Conservation (phyloP, 768 basidiomycete genomes). For the Rubroboletus pulcherrimus region DNA sequence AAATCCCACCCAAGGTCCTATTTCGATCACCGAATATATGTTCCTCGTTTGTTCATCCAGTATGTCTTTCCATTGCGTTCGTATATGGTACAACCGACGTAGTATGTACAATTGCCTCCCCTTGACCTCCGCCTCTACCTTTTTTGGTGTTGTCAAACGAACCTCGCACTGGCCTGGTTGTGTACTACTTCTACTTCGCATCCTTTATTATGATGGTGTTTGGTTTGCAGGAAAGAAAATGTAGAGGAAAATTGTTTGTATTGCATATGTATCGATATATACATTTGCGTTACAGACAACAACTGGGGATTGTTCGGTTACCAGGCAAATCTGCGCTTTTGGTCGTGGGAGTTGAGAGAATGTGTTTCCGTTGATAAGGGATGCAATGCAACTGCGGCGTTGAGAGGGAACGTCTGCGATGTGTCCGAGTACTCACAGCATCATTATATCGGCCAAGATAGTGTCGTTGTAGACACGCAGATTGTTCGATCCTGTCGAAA, state of each 20-base stretch:
- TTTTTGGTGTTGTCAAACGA: slow-evolving; percentile 10
- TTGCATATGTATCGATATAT: slow-evolving; percentile 23
- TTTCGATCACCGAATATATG: neutral
- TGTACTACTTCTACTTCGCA: neutral
- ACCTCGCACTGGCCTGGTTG: neutral
- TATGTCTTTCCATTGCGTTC: slow-evolving; percentile 14
- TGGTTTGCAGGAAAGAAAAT: slow-evolving; percentile 2
- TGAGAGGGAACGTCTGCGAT: too few relatives aligned
- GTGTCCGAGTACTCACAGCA: too few relatives aligned
- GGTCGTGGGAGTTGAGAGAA: too few relatives aligned
- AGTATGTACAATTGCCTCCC: slow-evolving; percentile 29
- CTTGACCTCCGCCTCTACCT: neutral
- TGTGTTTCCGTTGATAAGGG: too few relatives aligned
- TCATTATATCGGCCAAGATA: too few relatives aligned
- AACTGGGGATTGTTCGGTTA: neutral
- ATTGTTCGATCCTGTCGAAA: too few relatives aligned
- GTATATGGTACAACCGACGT: slow-evolving; percentile 28
- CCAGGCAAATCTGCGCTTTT: too few relatives aligned
- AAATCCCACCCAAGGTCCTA: slow-evolving; percentile 23
- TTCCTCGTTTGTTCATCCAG: slow-evolving; percentile 9
- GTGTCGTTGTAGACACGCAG: too few relatives aligned
- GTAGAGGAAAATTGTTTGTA: slow-evolving; percentile 29
- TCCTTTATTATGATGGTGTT: neutral
- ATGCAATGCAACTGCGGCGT: too few relatives aligned
- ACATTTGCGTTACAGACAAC: slow-evolving; percentile 21